A percentile compares a stretch with the other conserved stretches of the same genome.
Conservation (phyloP, 2,329 filamentous ascomycete genomes). For the Exserohilum turcica region DNA sequence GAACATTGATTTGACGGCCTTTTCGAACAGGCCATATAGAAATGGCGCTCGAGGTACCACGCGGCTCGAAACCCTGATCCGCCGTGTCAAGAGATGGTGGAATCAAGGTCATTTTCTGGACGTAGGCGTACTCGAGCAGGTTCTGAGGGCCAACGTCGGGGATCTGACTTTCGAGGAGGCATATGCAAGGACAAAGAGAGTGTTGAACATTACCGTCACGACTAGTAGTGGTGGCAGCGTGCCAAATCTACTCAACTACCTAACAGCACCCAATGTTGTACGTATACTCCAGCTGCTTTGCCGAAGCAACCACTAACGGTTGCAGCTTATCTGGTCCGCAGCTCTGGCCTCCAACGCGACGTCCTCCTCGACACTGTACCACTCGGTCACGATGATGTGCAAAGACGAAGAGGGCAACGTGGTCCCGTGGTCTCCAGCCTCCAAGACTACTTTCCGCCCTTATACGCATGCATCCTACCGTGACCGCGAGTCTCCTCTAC, state of each 20-base stretch:
- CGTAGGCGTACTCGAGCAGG: constrained; percentile 78
- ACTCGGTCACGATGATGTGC: constrained; percentile 72
- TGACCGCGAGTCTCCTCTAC: constrained; percentile 70
- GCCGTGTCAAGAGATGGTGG: constrained; percentile 71
- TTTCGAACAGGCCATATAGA: constrained; percentile 55
- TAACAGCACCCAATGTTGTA: constrained; percentile 91
- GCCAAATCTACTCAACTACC: constrained; percentile 85
- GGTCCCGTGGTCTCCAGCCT: constrained; percentile 70
- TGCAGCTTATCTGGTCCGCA: constrained; percentile 76
- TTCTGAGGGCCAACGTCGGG: constrained; percentile 82
- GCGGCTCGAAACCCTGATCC: constrained; percentile 63
- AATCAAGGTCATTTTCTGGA: constrained; percentile 84
- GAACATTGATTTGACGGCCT: constrained; percentile 81
- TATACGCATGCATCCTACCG: constrained; percentile 68
- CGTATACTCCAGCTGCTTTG: constrained; percentile 45
- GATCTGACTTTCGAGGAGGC: constrained; percentile 94
- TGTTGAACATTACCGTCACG: constrained; percentile 90
- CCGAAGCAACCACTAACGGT: constrained; percentile 14
- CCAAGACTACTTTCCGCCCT: constrained; percentile 68
- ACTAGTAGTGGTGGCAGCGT: constrained; percentile 75
- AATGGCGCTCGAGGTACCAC: constrained; percentile 37
- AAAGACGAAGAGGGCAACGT: constrained; percentile 76
- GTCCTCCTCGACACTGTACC: constrained; percentile 68
- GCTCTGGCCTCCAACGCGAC: constrained; percentile 77
- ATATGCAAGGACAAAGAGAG: constrained; percentile 79